Conservation (phyloP, 768 basidiomycete genomes). For the Stropharia rugosoannulata region DNA sequence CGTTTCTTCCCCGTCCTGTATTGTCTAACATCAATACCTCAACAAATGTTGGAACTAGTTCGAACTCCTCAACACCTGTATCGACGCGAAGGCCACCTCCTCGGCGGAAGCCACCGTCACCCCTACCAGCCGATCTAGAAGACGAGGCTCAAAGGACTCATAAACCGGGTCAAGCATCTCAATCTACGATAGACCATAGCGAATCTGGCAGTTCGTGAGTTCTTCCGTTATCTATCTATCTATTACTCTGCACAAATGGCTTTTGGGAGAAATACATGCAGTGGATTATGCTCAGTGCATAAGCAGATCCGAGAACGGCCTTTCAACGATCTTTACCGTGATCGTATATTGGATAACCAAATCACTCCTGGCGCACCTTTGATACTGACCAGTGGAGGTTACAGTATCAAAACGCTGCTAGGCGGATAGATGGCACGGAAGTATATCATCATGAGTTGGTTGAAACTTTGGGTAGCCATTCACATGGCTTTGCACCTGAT, state of each 20-base stretch:
- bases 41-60: background rate
- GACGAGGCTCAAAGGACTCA: slow-evolving; percentile 5
- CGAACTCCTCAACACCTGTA: background rate
- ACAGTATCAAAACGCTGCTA: too few relatives aligned
- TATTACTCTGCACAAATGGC: background rate
- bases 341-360: too few relatives aligned
- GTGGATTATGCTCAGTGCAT: slow-evolving; percentile 1
- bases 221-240: background rate
- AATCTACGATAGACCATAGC: slow-evolving; percentile 13
- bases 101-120: slow-evolving; percentile 17
- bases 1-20: slow-evolving; percentile 1
- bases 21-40: background rate
- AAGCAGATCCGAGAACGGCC: too few relatives aligned
- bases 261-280: background rate
- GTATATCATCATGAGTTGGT: too few relatives aligned
- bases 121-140: slow-evolving; percentile 7
- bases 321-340: too few relatives aligned
- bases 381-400: too few relatives aligned
- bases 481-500: too few relatives aligned
- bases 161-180: slow-evolving; percentile 14
- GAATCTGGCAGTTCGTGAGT: slow-evolving; percentile 16
- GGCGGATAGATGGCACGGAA: too few relatives aligned
- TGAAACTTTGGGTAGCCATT: too few relatives aligned
- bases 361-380: too few relatives aligned
- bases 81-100: slow-evolving; percentile 16